Evolutionary conservation across 164 flowering plant genomes (phyloP), one percentile per base, ranked within the genome.

Genomic region (Vitis amurensis): DNA sequence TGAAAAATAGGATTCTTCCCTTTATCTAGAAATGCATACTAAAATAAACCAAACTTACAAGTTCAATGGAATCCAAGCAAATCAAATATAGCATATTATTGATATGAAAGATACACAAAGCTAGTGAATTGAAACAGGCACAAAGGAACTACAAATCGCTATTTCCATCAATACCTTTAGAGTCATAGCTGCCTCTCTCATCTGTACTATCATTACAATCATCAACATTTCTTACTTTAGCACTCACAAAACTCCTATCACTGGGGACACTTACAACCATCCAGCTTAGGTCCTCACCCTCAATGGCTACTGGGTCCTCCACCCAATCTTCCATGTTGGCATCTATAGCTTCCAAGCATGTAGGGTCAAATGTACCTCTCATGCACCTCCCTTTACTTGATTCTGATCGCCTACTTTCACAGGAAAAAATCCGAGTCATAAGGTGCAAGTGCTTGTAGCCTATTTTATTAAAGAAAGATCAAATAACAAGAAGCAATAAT

Each of bases 241-340:
- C 15, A 59, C 31, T 59, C 31, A 59, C 27, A 49, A 30, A 58
- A 16, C 44, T 60, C 50, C 55, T 47, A 50, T 72, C 69, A 44
- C 59, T 11, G 37, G 74, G 57, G 56, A 65, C 11, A 9, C 59
- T 66, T 10, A 72, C 74, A 60, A 51, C 70, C 64, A 66, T 52
- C 74, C 74, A 72, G 53, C 65, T 72, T 1, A 59, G 37, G 48
- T 66, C 66, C 50, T 72, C 74, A 37, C 47, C 55, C 50, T 66
- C 70, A 44, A 57, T 29, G 49, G 47, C 61, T 71, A 64, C 66
- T 12, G 50, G 31, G 29, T 72, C 76, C 48, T 73, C 71, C 67
- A 73, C 69, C 71, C 76, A 73, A 57, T 73, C 76, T 31, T 52
- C 76, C 55, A 68, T 68, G 58, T 62, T 56, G 30, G 76, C 67